Conservation (phyloP, 2,329 filamentous ascomycete genomes). For the Aspergillus cejpii region DNA sequence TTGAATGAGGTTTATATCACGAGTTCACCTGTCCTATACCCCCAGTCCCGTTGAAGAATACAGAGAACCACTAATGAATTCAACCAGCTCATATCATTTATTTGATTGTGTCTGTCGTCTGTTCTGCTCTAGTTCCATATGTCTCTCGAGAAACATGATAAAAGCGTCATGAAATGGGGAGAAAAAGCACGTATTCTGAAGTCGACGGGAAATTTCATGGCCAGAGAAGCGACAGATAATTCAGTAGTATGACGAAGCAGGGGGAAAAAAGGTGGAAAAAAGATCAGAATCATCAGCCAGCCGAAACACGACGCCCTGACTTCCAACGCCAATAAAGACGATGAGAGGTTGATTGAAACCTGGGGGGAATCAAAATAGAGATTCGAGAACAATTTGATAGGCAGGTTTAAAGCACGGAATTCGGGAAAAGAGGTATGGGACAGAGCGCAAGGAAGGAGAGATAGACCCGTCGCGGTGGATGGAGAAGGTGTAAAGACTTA, state of each 20-base stretch:
- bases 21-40: no score
- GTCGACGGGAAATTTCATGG: not conserved
- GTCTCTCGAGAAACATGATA: not conserved
- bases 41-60: not conserved
- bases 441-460: not conserved
- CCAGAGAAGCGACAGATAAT: not conserved
- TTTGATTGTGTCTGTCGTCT: conserved; percentile 4
- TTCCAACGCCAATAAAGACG: conserved; percentile 36
- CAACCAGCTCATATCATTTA: conserved; percentile 1
- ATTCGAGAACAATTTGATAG: conserved; percentile 12
- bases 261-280: conserved; percentile 9
- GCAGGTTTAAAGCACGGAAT: conserved; percentile 4
- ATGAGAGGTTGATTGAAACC: conserved; percentile 24
- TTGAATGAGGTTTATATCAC: no score
- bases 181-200: not conserved
- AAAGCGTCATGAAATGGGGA: not conserved
- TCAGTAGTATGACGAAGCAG: conserved; percentile 1
- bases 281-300: conserved; percentile 25
- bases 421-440: conserved; percentile 1
- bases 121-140: conserved; percentile 1
- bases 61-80: not conserved
- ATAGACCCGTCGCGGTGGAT: not conserved
- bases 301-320: conserved; percentile 36
- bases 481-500: not conserved
- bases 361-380: conserved; percentile 15